Base-by-base conservation (phyloP, 2,329 filamentous ascomycete species). In the Xylaria sp. region DNA sequence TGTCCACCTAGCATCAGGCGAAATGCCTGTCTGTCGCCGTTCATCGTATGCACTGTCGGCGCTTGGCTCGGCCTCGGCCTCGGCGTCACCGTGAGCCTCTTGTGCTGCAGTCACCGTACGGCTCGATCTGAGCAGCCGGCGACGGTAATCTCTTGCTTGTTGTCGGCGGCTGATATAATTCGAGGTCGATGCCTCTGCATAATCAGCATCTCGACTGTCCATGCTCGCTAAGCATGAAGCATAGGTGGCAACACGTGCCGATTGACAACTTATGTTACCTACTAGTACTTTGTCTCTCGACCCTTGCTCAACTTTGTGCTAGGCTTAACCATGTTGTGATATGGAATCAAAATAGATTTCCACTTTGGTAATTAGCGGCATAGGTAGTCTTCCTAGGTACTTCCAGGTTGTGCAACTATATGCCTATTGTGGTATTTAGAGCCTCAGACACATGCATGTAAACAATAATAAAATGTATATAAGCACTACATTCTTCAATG, bases 91-190 rank as follows among this genome's bases (percentile, higher is more conserved):
- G 10, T 52, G 61, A 13, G 54, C 58, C 4, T 65, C 60, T 12
- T 70, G 55, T 37, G 69, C 66, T n/a, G 69, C 20, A 48, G 50
- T 23, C 39, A 23, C n/a, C 39, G 68, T 58, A 51, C 72, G 74
- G 60, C 72, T 70, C 28, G 73, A 72, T 28, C 73, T 67, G 54
- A 75, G 72, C 37, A 74, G 51, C 9, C 75, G 73, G 52, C 75
- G 72, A 41, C 70, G 74, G 25, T 74, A 71, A 15, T 76, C 74
- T 23, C 65, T 62, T 72, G 72, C 56, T 70, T 76, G 74, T 20
- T 74, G 72, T 10, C 72, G 75, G 52, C 73, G 70, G 44, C 52
- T 66, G 61, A 63, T 58, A 59, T 68, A 65, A 18, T 20, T 25
- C 28, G 63, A 66, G 34, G 61, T 51, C 25, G 70, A 72, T 41